Conservation (phyloP, 148 eudicot genomes). For the Amaranthus hypochondriacus region DNA sequence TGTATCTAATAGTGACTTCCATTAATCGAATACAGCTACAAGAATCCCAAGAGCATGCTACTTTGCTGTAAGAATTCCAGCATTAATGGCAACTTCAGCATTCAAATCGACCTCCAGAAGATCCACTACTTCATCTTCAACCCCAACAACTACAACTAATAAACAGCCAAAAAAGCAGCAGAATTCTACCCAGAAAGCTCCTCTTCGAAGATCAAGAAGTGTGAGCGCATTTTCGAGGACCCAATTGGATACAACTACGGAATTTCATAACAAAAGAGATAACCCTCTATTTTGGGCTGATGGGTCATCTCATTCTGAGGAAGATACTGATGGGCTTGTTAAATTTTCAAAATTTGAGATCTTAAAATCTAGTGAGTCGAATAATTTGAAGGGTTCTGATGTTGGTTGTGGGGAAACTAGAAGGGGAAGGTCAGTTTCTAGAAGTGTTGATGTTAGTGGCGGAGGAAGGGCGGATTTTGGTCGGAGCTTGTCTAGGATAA, state of each 20-base stretch:
- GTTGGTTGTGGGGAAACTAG: constrained; percentile 23
- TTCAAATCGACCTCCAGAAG: constrained; percentile 55
- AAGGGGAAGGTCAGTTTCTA: constrained; percentile 57
- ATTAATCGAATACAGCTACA: no score
- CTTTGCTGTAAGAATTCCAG: background rate
- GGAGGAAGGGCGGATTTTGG: constrained; percentile 24
- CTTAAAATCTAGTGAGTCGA: constrained; percentile 1
- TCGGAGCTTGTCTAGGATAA: constrained; percentile 50
- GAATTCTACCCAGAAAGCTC: constrained; percentile 26
- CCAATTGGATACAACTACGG: constrained; percentile 33
- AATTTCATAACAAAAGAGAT: constrained; percentile 53
- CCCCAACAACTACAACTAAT: constrained; percentile 2
- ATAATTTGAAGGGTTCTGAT: constrained; percentile 9
- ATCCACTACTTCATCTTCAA: constrained; percentile 24
- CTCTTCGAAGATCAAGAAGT: constrained; percentile 46
- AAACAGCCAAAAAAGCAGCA: constrained; percentile 13
- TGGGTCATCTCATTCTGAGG: constrained; percentile 30
- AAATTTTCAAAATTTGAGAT: constrained; percentile 14
- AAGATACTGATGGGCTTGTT: constrained; percentile 13
- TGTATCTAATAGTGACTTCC: no score
- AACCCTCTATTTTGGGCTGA: constrained; percentile 63
- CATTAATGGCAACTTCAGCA: constrained; percentile 51
- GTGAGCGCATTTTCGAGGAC: constrained; percentile 47
- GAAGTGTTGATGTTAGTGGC: constrained; percentile 23
- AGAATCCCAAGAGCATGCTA: no score